These are phyloP conservation scores for Viridothelium virens DNA, from an alignment of 495 filamentous ascomycete genomes.

Conservation along the genomic window DNA sequence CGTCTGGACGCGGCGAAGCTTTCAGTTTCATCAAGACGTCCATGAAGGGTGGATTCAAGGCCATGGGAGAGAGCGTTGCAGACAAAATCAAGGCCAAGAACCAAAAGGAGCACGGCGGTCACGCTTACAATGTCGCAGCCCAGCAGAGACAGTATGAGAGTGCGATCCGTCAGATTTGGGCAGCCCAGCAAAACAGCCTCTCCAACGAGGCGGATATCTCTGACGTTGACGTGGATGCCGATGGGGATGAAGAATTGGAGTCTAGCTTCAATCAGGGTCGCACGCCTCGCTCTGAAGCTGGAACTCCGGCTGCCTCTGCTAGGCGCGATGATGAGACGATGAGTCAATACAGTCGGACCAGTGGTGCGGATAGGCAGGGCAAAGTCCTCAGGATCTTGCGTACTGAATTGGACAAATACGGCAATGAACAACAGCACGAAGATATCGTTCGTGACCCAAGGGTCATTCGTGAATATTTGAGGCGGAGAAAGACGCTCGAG, in stretches of 20 bases:
- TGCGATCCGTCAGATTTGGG: slow-evolving; percentile 83
- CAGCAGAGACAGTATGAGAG: slow-evolving; percentile 86
- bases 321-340: slow-evolving; percentile 67
- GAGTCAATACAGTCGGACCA: slow-evolving; percentile 78
- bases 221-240: slow-evolving; percentile 58
- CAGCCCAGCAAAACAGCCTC: slow-evolving; percentile 70
- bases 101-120: slow-evolving; percentile 82
- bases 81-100: slow-evolving; percentile 77
- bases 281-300: slow-evolving; percentile 56
- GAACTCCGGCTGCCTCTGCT: slow-evolving; percentile 47
- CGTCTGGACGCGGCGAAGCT: slow-evolving; percentile 85
- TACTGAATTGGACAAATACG: slow-evolving; percentile 52
- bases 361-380: slow-evolving; percentile 56
- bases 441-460: slow-evolving; percentile 63
- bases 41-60: slow-evolving; percentile 97
- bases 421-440: slow-evolving; percentile 49
- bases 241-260: slow-evolving; percentile 48
- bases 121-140: slow-evolving; percentile 91
- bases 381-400: slow-evolving; percentile 72
- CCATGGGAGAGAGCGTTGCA: slow-evolving; percentile 75
- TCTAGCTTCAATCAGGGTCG: slow-evolving; percentile 29
- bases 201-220: slow-evolving; percentile 56
- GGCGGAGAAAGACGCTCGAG: slow-evolving; percentile 34
- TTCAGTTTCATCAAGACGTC: slow-evolving; percentile 94
- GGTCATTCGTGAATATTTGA: slow-evolving; percentile 61